Percentiles rank a stretch among this genome's conserved stretches.
These are phyloP conservation scores for Crucibulum laeve DNA, from an alignment of 768 basidiomycete genomes.

Conservation along the genomic window DNA sequence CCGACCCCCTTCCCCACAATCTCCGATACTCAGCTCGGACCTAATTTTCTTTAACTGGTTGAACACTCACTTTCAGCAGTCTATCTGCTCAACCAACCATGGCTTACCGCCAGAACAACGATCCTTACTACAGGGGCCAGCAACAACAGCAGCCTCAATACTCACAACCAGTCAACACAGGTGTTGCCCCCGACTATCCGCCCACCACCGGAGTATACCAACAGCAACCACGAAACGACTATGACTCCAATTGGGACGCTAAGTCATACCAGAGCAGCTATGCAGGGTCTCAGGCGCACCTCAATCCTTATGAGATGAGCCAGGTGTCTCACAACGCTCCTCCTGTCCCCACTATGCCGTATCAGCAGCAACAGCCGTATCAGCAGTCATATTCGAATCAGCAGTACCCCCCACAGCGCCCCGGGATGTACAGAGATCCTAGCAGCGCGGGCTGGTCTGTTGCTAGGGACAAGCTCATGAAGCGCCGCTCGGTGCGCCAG, in stretches of 20 bases:
- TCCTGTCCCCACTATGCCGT: constrained; percentile 52
- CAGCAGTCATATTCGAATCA: constrained; percentile 36
- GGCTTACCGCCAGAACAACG: constrained; percentile 53
- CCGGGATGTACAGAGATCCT: constrained; percentile 40
- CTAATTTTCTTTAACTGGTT: no score
- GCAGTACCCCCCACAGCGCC: constrained; percentile 61
- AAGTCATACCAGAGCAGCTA: constrained; percentile 65
- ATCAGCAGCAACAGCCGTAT: constrained; percentile 31
- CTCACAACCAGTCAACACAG: constrained; percentile 12
- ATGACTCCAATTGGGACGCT: constrained; percentile 45
- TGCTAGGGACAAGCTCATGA: constrained; percentile 79
- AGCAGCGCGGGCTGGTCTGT: constrained; percentile 57
- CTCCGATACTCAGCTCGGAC: no score
- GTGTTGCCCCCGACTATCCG: constrained; percentile 30
- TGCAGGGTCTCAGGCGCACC: constrained; percentile 69
- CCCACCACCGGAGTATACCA: no score
- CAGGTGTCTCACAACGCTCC: constrained; percentile 37
- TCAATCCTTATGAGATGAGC: constrained; percentile 62
- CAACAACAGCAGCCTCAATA: constrained; percentile 19
- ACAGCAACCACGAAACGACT: constrained; percentile 34
- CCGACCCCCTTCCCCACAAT: neutral
- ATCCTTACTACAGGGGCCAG: constrained; percentile 40
- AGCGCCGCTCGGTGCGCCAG: constrained; percentile 71
- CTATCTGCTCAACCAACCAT: constrained; percentile 23
- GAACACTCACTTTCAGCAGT: neutral